These are phyloP conservation scores for Sphagnurus paluster DNA, from an alignment of 1,284 basidiomycete species.

Conservation along the genomic window DNA sequence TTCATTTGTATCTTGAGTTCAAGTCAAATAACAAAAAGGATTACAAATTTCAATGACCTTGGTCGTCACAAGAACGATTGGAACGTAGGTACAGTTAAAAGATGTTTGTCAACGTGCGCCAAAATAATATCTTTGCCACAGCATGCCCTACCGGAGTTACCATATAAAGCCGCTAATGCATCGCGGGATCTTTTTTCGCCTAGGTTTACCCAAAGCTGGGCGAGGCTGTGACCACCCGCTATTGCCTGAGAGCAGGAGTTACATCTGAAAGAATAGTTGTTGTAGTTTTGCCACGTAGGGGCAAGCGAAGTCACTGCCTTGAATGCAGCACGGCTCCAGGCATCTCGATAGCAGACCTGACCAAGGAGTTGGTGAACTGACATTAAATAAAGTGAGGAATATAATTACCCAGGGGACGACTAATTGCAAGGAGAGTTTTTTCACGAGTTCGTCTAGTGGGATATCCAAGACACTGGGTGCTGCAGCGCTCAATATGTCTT, in stretches of 20 bases:
- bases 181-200: background rate
- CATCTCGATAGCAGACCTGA: conserved; percentile 3
- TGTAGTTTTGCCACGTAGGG: background rate
- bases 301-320: background rate
- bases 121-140: background rate
- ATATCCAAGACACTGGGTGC: conserved; percentile 8
- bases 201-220: background rate
- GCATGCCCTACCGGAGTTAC: background rate
- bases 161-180: background rate
- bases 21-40: no score
- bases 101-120: no score
- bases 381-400: no score
- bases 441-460: conserved; percentile 6
- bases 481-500: conserved; percentile 1
- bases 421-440: background rate
- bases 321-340: conserved; percentile 1
- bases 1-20: no score
- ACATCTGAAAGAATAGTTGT: background rate
- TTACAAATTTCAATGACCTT: no score
- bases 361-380: background rate
- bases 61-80: no score
- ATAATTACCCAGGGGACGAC: conserved; percentile 10
- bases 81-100: no score
- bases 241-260: no score
- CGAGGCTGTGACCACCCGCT: no score